phyloP scores from a whole-genome alignment of 2,329 filamentous ascomycete species.

The Ceratocystis variospora region DNA sequence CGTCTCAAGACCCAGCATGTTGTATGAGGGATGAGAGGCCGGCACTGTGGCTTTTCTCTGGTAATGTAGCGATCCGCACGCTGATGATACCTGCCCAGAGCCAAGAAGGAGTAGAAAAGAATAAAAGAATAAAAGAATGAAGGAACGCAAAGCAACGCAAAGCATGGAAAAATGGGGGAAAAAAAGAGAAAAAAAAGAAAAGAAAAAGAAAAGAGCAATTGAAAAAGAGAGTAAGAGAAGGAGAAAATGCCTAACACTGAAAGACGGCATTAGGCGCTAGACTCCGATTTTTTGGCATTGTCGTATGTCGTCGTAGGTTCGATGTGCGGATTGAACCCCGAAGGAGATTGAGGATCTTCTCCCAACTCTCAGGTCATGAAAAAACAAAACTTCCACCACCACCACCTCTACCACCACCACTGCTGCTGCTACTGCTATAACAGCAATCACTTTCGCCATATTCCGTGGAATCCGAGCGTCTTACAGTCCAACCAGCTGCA shows the following conservation, averaged over 20 bases:
- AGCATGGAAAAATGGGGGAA: background rate
- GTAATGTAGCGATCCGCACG: constrained; percentile 19
- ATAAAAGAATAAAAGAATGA: constrained; percentile 4
- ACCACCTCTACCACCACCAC: constrained; percentile 11
- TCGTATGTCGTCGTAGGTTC: constrained; percentile 17
- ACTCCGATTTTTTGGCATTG: constrained; percentile 1
- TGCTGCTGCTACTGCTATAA: background rate
- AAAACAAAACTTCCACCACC: constrained; percentile 7
- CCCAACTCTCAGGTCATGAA: constrained; percentile 16
- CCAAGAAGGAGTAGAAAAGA: constrained; percentile 18
- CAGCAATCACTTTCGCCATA: background rate
- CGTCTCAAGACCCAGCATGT: constrained; percentile 44
- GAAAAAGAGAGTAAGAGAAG: background rate
- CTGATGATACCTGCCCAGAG: constrained; percentile 18
- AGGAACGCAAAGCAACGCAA: background rate
- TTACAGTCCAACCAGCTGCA: background rate
- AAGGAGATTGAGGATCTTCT: constrained; percentile 11
- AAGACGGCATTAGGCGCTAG: background rate
- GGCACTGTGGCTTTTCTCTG: constrained; percentile 19
- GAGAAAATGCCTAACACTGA: background rate
- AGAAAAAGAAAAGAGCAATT: background rate
- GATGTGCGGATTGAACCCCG: constrained; percentile 17
- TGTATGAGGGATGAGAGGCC: constrained; percentile 42
- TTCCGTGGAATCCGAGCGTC: background rate
- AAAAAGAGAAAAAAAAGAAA: no score